Evolutionary conservation across 208 protist genomes (phyloP).

Genomic region (Crithidia expoeki): DNA sequence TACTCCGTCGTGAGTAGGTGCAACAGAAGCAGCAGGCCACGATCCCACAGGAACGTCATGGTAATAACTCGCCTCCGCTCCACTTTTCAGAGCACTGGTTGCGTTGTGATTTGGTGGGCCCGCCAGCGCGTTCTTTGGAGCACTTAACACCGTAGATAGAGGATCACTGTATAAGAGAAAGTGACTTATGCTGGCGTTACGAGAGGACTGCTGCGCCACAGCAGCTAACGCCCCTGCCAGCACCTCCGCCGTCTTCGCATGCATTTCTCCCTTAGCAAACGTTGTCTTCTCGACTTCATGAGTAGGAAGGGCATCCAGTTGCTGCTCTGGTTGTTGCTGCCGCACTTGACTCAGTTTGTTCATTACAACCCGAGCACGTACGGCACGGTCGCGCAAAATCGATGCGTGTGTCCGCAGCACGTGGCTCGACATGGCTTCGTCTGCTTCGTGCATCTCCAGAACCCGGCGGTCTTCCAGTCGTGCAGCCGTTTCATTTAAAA

Average conservation of each 20-base stretch:
- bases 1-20: too few relatives aligned
- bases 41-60: too few relatives aligned
- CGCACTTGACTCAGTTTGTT: neutral
- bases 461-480: slow-evolving; percentile 14
- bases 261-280: neutral
- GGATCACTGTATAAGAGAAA: neutral
- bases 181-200: neutral
- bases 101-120: too few relatives aligned
- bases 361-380: neutral
- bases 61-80: too few relatives aligned
- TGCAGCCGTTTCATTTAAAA: slow-evolving; percentile 26
- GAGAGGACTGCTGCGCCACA: neutral
- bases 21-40: too few relatives aligned
- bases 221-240: neutral
- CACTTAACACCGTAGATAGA: too few relatives aligned
- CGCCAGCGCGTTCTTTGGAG: too few relatives aligned
- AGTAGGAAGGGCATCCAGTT: neutral
- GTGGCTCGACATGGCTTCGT: slow-evolving; percentile 6
- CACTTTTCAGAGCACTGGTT: too few relatives aligned
- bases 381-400: slow-evolving; percentile 3
- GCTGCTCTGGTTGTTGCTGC: neutral
- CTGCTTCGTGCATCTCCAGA: neutral
- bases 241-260: neutral
- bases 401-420: slow-evolving; percentile 13
- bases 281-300: neutral